Percentiles rank a stretch among this genome's conserved stretches.
phyloP scores from a whole-genome alignment of 108 stramenopile genomes.

The Epipyxis sp. region DNA sequence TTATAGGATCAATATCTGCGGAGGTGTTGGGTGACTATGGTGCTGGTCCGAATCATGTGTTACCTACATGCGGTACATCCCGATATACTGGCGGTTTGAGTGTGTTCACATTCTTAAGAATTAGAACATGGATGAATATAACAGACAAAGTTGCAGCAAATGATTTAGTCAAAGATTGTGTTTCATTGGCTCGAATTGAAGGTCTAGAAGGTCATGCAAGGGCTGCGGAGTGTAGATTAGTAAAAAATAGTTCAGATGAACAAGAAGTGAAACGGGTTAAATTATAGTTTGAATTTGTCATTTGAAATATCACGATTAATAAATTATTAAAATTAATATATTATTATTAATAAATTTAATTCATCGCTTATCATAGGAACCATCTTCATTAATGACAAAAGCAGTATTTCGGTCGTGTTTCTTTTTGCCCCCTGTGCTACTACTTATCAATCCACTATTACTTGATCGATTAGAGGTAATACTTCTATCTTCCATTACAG shows the following conservation, averaged over 20 bases:
- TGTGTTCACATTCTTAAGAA: constrained; percentile 92
- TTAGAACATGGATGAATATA: constrained; percentile 53
- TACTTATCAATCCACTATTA: neutral
- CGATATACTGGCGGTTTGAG: constrained; percentile 92
- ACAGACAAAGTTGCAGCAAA: constrained; percentile 9
- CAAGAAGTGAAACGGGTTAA: too few species aligned
- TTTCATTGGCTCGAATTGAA: constrained; percentile 90
- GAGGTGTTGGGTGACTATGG: constrained; percentile 99
- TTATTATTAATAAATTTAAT: too few species aligned
- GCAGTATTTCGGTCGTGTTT: too few species aligned
- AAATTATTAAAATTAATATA: too few species aligned
- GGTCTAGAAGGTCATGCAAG: constrained; percentile 96
- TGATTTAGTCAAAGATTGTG: constrained; percentile 78
- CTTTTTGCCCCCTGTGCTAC: neutral
- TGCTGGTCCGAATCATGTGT: constrained; percentile 97
- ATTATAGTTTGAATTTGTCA: too few species aligned
- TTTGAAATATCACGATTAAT: too few species aligned
- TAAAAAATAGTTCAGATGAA: too few species aligned
- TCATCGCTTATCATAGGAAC: too few species aligned
- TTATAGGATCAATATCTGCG: constrained; percentile 85
- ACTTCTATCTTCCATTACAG: too few species aligned
- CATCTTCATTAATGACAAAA: constrained; percentile 1
- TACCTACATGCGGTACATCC: constrained; percentile 95
- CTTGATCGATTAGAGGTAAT: neutral
- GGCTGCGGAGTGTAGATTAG: constrained; percentile 77